Base-by-base conservation (phyloP, 257 asterid species). In the Solanum okadae region DNA sequence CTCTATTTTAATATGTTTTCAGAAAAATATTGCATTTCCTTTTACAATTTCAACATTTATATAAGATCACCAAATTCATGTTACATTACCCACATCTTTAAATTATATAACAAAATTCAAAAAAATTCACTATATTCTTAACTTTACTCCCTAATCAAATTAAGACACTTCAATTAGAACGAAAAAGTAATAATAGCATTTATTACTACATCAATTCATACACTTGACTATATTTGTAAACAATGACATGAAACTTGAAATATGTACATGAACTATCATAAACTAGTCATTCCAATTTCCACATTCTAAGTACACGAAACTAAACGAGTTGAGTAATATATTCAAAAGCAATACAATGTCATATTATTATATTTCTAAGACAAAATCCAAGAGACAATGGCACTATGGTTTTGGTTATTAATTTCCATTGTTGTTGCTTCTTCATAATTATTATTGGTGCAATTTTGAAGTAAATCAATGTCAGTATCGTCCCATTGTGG, bases 341-440 rank as follows among this genome's bases (percentile, higher is more conserved):
- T 46, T 46, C 61, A 49, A 15, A 49, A 49, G 61, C 22, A 16
- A 44, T 44, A 46, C 14, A 4, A 16, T 52, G 63, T 16, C 63
- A 52, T 16, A 52, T 16, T 49, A 49, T 16, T 5, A 46, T 52
- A 15, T 52, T 52, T 52, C 61, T 52, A 52, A 9, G 68, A 25
- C 63, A 93, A 88, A 68, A 94, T 92, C 98, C 98, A 95, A 10
- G 94, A 91, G 20, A 91, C 72, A 86, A 94, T 88, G 5, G 92
- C 93, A 85, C 85, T 84, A 12, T 90, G 93, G 40, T 90, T 89
- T 23, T 91, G 85, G 27, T 79, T 46, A 16, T 71, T 29, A 56
- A 56, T 63, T 37, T 86, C 93, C 56, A 33, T 37, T 16, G 86
- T 38, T 9, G 42, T 22, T 33, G 23, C 38, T 29, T 29, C 76